Base-by-base conservation (phyloP, 2,329 filamentous ascomycete genomes). In the Chrysoporthe puriensis region DNA sequence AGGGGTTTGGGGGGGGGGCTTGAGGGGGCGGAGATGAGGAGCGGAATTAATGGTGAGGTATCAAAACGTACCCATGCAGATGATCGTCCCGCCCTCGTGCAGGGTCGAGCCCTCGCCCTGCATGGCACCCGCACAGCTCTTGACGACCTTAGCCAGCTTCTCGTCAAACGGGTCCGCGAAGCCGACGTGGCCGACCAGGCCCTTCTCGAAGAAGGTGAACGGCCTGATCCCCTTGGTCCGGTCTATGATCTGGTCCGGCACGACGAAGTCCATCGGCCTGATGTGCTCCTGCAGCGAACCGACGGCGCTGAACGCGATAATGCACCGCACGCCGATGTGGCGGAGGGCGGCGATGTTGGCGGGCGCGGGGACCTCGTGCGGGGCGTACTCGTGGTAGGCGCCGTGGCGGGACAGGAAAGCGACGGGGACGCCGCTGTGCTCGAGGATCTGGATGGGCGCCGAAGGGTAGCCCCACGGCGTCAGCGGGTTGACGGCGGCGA, bases 301-400 rank as follows among this genome's bases (percentile, higher is more conserved):
- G 67, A 99, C 96, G 61, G 96, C 96, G 71, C 91, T 95, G 84
- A 99, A 99, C 71, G 95, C 94, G 77, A 99, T 92, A 78, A 98
- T 88, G 77, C 89, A 92, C 75, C 94, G 90, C 58, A 98, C 96
- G 72, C 96, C 96, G 70, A 99, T 85, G 74, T 88, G 90, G 72
- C 96, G 90, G 71, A 99, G 85, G n/a, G 96, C 96, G n/a, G 96
- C 95, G 75, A 99, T 97, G 84, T 98, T 99, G 80, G 96, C 96
- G 71, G 93, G 93, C 72, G 90, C 88, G 69, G 94, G 94, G n/a
- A 99, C 92, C 81, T 99, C 96, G 77, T 97, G 94, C 0, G 96
- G 96, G 6, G 94, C 93, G 73, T 92, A 86, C 80, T 97, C 88
- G 83, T 99, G 96, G 86, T 96, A 85, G 14, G 89, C 78, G 72